phyloP scores from a whole-genome alignment of 257 asterid genomes.

The Solanum chmielewskii region DNA sequence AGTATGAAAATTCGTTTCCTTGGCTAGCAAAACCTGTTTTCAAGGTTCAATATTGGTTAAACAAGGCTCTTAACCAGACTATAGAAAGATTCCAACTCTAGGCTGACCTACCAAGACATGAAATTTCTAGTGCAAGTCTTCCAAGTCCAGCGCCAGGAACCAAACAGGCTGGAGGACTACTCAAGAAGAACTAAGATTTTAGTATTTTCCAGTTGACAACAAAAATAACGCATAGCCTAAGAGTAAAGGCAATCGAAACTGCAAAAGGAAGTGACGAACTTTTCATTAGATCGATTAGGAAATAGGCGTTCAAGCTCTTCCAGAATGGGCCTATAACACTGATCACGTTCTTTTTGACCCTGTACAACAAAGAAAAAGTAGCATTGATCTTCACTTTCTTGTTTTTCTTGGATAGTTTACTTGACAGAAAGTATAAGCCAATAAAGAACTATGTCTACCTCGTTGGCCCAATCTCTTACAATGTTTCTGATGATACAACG shows the following conservation, averaged over 20 bases:
- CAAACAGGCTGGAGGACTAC: slow-evolving; percentile 83
- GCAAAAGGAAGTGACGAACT: slow-evolving; percentile 19
- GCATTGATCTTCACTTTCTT: background rate
- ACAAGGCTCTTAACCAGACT: background rate
- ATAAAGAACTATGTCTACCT: slow-evolving; percentile 37
- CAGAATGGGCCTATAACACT: slow-evolving; percentile 85
- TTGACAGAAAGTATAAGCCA: background rate
- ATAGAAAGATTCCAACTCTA: background rate
- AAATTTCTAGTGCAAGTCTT: slow-evolving; percentile 91
- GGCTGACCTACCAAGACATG: slow-evolving; percentile 60
- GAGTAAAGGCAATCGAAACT: background rate
- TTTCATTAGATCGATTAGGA: slow-evolving; percentile 49
- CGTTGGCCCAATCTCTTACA: slow-evolving; percentile 96
- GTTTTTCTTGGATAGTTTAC: background rate
- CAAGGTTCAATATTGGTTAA: background rate
- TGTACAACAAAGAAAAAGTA: slow-evolving; percentile 9
- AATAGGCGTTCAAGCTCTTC: slow-evolving; percentile 67
- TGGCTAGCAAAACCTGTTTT: slow-evolving; percentile 81
- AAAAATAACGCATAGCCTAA: background rate
- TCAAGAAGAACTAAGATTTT: slow-evolving; percentile 10
- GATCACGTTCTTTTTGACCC: slow-evolving; percentile 93
- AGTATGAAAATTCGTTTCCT: slow-evolving; percentile 96
- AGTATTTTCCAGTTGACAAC: slow-evolving; percentile 13
- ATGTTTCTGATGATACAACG: slow-evolving; percentile 91
- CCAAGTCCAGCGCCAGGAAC: slow-evolving; percentile 99